Conservation (phyloP, 164 flowering plant species). For the Amborella trichopoda region DNA sequence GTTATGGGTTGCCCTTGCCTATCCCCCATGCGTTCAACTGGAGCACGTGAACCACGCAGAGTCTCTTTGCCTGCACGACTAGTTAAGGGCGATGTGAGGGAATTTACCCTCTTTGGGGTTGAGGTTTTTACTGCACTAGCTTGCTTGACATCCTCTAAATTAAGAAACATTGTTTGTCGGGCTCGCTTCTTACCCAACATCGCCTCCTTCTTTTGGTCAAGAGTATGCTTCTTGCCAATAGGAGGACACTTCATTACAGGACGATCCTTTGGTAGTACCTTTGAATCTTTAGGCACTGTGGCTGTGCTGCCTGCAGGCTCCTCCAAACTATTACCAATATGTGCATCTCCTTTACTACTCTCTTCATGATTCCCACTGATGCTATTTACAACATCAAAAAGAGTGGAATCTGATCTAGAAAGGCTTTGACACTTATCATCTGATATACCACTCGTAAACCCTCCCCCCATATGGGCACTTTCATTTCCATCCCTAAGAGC, state of each 20-base stretch:
- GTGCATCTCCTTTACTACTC: slow-evolving; percentile 18
- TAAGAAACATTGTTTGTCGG: slow-evolving; percentile 83
- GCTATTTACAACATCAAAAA: slow-evolving; percentile 2
- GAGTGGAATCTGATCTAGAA: too few relatives aligned
- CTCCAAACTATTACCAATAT: slow-evolving; percentile 29
- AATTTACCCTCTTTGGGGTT: slow-evolving; percentile 60
- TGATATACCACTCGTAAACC: too few relatives aligned
- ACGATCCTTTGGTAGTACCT: slow-evolving; percentile 71
- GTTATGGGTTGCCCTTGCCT: slow-evolving; percentile 28
- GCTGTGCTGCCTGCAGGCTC: slow-evolving; percentile 28
- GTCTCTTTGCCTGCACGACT: slow-evolving; percentile 56
- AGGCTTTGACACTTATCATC: too few relatives aligned
- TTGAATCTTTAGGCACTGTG: slow-evolving; percentile 44
- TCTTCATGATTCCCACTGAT: slow-evolving; percentile 7
- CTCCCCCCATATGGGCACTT: too few relatives aligned
- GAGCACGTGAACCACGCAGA: slow-evolving; percentile 24
- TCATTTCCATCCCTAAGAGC: too few relatives aligned
- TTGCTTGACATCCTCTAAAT: slow-evolving; percentile 85
- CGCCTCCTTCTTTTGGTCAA: slow-evolving; percentile 75
- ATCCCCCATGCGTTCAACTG: slow-evolving; percentile 48
- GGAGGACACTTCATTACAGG: slow-evolving; percentile 56
- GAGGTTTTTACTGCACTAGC: slow-evolving; percentile 67
- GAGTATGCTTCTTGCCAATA: slow-evolving; percentile 54
- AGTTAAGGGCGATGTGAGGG: slow-evolving; percentile 29
- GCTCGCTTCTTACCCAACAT: slow-evolving; percentile 87